phyloP scores from a whole-genome alignment of 768 basidiomycete genomes.

The Suillus sp. region DNA sequence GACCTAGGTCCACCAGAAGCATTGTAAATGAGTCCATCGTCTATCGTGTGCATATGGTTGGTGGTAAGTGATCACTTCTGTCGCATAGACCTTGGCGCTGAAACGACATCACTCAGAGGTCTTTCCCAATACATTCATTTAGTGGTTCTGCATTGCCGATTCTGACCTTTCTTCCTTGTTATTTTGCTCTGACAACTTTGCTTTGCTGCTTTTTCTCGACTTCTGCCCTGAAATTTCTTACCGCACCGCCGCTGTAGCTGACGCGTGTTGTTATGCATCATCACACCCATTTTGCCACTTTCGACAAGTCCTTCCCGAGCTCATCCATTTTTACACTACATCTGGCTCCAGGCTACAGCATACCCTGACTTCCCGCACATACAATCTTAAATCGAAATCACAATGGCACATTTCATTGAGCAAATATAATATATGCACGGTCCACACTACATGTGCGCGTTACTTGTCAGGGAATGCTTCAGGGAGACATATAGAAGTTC shows the following conservation, averaged over 20 bases:
- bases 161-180: conserved; percentile 9
- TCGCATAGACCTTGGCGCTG: conserved; percentile 18
- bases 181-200: conserved; percentile 25
- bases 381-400: conserved; percentile 7
- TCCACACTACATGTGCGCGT: background rate
- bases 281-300: conserved; percentile 13
- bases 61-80: conserved; percentile 28
- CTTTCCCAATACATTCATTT: conserved; percentile 35
- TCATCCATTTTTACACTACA: conserved; percentile 16
- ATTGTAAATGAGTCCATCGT: conserved; percentile 26
- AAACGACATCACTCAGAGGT: conserved; percentile 15
- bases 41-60: conserved; percentile 20
- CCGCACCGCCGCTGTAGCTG: conserved; percentile 1
- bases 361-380: conserved; percentile 16
- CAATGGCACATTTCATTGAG: background rate
- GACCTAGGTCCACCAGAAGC: conserved; percentile 12
- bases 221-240: conserved; percentile 1
- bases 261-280: conserved; percentile 2
- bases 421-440: background rate
- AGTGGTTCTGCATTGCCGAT: conserved; percentile 6
- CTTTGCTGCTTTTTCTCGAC: conserved; percentile 11
- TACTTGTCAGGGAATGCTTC: background rate
- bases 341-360: conserved; percentile 20
- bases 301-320: conserved; percentile 15
- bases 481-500: background rate